Base-by-base conservation (phyloP, 1,284 basidiomycete species). In the Termitomyces sp. region DNA sequence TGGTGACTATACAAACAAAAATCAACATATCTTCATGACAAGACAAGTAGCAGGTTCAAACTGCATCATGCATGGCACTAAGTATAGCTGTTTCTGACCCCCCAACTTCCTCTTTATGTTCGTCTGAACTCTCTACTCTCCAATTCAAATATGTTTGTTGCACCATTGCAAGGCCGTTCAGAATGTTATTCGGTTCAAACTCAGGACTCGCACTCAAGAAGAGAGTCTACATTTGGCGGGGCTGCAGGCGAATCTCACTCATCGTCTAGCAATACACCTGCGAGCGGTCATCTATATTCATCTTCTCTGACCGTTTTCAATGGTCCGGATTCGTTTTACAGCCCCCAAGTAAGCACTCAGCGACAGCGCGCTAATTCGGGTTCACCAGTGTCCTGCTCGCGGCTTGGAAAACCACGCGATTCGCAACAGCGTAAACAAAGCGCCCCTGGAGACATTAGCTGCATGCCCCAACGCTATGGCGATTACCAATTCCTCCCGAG, bases 1-100 rank as follows among this genome's bases (percentile, higher is more conserved):
- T 35, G 41, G 45, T 35, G 33, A 46, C 45, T 46, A 37, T 13
- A 42, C 47, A 59, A 59, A 57, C 49, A 57, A 28, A 53, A 38
- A 49, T 50, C 58, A 59, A 57, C 56, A 59, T 52, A 19, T 21
- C 9, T 44, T 55, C 39, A 37, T 34, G 10, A 21, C 26, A 40
- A 41, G 28, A 37, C 38, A 9, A 45, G 37, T 34, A 45, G 45
- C 19, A 50, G 48, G 31, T 24, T n/a, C 21, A 41, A 38, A 31
- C 46, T 9, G 28, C 26, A 30, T 16, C n/a, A n/a, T 40, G 30
- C n/a, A 35, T 55, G 26, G 26, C 14, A 41, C 38, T 34, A 19
- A 26, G 8, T 38, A 49, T 55, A 51, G 39, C 42, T 26, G 33
- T 44, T 10, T 35, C 10, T 47, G 26, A 50, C 39, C 18, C 6